Evolutionary conservation across 2,329 filamentous ascomycete genomes (phyloP).

Genomic region (Chrysoporthe austroafricana): DNA sequence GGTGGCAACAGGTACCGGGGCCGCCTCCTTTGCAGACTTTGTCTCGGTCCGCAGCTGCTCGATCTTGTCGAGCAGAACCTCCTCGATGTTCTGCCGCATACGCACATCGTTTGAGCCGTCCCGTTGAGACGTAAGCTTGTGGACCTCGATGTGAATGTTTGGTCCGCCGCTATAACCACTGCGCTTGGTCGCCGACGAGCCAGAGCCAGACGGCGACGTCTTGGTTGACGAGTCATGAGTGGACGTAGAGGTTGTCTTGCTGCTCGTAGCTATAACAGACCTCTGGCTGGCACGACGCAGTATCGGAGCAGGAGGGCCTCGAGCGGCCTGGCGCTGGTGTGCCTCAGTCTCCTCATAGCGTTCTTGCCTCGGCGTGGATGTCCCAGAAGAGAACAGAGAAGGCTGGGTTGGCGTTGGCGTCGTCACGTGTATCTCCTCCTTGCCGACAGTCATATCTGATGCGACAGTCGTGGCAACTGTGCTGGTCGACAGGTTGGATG

Average conservation of each 20-base stretch:
- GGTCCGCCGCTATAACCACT: constrained; percentile 11
- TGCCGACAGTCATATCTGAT: constrained; percentile 28
- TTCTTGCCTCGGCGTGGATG: constrained; percentile 17
- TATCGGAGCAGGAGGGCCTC: constrained; percentile 12
- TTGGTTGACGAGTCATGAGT: constrained; percentile 16
- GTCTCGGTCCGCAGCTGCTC: constrained; percentile 24
- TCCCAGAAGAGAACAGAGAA: neutral
- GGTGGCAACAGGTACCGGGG: neutral
- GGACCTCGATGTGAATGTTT: constrained; percentile 26
- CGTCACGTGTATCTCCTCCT: constrained; percentile 22
- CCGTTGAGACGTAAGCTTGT: constrained; percentile 9
- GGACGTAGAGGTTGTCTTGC: constrained; percentile 10
- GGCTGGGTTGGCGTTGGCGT: constrained; percentile 10
- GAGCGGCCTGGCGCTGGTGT: neutral
- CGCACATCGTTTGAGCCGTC: constrained; percentile 15
- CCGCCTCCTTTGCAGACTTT: constrained; percentile 1
- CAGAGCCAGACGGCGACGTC: constrained; percentile 3
- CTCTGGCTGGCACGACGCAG: constrained; percentile 19
- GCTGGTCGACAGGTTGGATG: constrained; percentile 27
- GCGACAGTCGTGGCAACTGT: constrained; percentile 29
- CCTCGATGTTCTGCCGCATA: constrained; percentile 25
- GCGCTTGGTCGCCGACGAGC: constrained; percentile 14
- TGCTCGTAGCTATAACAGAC: constrained; percentile 18
- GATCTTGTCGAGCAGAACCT: constrained; percentile 21
- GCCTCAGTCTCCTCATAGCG: constrained; percentile 4